Base-by-base conservation (phyloP, 257 asterid species). In the Linderniella brevidens region DNA sequence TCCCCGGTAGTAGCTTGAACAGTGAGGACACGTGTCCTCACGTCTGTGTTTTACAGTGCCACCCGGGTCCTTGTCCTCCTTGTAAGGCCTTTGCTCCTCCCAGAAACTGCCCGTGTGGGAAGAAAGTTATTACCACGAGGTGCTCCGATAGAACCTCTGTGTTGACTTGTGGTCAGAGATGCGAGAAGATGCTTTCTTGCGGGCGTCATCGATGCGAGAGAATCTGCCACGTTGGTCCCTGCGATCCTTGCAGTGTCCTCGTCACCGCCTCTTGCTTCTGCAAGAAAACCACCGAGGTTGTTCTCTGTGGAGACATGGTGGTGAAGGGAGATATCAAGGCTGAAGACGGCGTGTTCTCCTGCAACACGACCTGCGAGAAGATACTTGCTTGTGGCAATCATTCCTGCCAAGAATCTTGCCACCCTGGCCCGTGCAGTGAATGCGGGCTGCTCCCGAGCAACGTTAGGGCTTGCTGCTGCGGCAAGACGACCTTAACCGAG, bases 41-140 rank as follows among this genome's bases (percentile, higher is more conserved):
- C 73, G 50, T 37, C 41, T 90, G 99, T 69, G 99, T 90, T 53
- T 61, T 90, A 64, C 99, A 90, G 50, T 90, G 99, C 69, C 99
- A 90, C 63, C 99, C 96, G 1, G 99, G 99, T 9, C 96, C 99
- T 54, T 90, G 99, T 49, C 96, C 99, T 1, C 96, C 96, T 53
- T 90, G 99, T 46, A 90, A 72, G 83, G 96, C 96, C 53, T 90
- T 90, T 77, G 99, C 99, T 63, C 94, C 92, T 8, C 77, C 94
- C 0, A 62, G 73, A 5, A 65, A 48, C 58, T 90, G 99, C 48
- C 99, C 99, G 32, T 90, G 99, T 67, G 88, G 94, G 43, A 90
- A 81, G 83, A 72, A 85, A 61, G 76, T 68, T 18, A 76, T 90
- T 35, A 70, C 92, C 48, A 85, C 94, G 14, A 77, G 99, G 58